Conservation (phyloP, 2,329 filamentous ascomycete species). For the Trichoderma cornu-damae region DNA sequence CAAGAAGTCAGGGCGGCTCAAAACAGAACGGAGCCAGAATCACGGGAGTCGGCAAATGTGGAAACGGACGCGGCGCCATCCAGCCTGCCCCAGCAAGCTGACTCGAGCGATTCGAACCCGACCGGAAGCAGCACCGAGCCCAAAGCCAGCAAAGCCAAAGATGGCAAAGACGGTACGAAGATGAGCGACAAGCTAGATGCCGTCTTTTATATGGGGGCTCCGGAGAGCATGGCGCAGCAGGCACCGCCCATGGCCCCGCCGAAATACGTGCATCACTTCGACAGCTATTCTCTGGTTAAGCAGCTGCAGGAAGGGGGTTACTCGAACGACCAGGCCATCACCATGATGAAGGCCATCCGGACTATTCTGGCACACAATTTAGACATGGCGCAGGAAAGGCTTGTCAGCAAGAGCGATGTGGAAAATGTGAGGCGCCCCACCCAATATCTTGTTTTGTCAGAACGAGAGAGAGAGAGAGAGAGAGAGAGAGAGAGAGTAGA, state of each 20-base stretch:
- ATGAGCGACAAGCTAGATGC: conserved; percentile 40
- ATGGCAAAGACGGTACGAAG: background rate
- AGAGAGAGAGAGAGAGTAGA: too few species aligned
- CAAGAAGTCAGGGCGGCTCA: background rate
- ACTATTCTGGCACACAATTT: conserved; percentile 72
- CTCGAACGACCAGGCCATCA: conserved; percentile 67
- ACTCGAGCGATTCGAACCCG: background rate
- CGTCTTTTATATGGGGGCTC: conserved; percentile 44
- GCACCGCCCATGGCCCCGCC: conserved; percentile 66
- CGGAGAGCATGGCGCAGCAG: conserved; percentile 39
- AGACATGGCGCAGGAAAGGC: conserved; percentile 68
- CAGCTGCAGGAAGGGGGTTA: conserved; percentile 72
- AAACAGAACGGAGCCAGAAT: background rate
- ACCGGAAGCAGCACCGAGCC: background rate
- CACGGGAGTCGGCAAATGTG: background rate
- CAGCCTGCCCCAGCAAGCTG: background rate
- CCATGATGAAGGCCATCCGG: conserved; percentile 88
- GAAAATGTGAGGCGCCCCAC: conserved; percentile 58
- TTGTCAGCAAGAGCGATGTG: conserved; percentile 86
- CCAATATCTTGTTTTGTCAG: background rate
- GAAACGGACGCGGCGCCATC: background rate
- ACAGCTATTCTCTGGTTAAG: conserved; percentile 84
- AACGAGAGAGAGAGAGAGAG: background rate
- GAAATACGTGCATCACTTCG: conserved; percentile 92
- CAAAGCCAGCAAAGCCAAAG: background rate